Conservation (phyloP, 2,329 filamentous ascomycete genomes). For the Domatiomyces catenatus region DNA sequence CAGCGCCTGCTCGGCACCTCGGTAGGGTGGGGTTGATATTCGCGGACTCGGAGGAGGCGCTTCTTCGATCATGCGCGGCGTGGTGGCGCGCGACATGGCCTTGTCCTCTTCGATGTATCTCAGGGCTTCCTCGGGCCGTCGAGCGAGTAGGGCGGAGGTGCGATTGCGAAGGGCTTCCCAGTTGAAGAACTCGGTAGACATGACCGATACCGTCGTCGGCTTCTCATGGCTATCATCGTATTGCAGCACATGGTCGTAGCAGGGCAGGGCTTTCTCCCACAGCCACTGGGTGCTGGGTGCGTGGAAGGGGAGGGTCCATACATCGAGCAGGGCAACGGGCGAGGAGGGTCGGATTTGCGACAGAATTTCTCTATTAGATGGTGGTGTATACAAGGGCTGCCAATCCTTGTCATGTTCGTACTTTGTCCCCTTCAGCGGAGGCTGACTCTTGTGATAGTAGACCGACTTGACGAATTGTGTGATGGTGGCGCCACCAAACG, state of each 20-base stretch:
- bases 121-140: slow-evolving; percentile 27
- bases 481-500: slow-evolving; percentile 60
- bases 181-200: slow-evolving; percentile 63
- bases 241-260: slow-evolving; percentile 39
- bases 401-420: slow-evolving; percentile 14
- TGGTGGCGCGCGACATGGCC: not conserved
- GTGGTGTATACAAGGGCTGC: slow-evolving; percentile 48
- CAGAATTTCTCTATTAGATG: slow-evolving; percentile 39
- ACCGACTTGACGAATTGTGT: slow-evolving; percentile 66
- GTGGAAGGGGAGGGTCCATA: slow-evolving; percentile 63
- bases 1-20: not conserved
- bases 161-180: slow-evolving; percentile 59
- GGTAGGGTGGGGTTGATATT: not conserved
- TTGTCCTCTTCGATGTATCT: not conserved
- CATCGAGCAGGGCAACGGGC: slow-evolving; percentile 56
- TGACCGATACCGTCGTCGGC: slow-evolving; percentile 49
- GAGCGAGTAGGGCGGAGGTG: slow-evolving; percentile 51
- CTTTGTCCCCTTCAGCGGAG: slow-evolving; percentile 17
- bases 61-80: not conserved
- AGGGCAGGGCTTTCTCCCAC: slow-evolving; percentile 57
- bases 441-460: slow-evolving; percentile 38
- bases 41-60: not conserved
- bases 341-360: slow-evolving; percentile 53
- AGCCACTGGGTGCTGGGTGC: slow-evolving; percentile 48
- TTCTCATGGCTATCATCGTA: slow-evolving; percentile 22